Evolutionary conservation across 23 red algal genomes (phyloP), one percentile per base, ranked within the genome.

Genomic region (Cyanidium caldarium): DNA sequence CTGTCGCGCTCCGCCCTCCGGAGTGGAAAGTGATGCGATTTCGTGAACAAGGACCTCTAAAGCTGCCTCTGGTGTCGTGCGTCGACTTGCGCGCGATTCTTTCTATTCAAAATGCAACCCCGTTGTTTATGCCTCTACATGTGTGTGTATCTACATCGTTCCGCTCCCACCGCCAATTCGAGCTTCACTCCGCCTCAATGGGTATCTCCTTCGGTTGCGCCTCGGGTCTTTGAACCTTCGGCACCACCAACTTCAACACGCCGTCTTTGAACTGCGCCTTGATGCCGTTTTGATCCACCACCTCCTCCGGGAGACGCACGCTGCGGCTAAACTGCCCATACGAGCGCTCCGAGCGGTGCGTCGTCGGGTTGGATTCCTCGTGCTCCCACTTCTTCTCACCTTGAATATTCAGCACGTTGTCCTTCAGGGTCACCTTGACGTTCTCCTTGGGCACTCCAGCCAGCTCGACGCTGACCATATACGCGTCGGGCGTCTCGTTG

Each of bases 331-430:
- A 61, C 10, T 16, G 31, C 7, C 51, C 51, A 61, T 61, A 61
- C 13, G 13, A 21, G 51, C 51, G 51, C 21, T 61, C 51, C 51
- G 31, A 28, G 51, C 51, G 51, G 21, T 61, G 51, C 51, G 21
- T 61, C 51, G 19, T 61, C 3, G 51, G n/a, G 23, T 61, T 28
- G n/a, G 19, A 28, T 28, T 61, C 51, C 51, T 61, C 51, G 23
- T 61, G 51, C 23, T 61, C 51, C 51, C 51, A 61, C 31, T 61
- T 61, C 51, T 61, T 61, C 51, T 61, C 51, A 28, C 51, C 51
- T 28, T 61, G 51, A 28, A 61, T 28, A 61, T 16, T 61, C 19
- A 61, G 51, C 7, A 61, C 21, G 21, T 61, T 28, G 21, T 28
- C 51, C 19, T 61, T 28, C n/a, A 61, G 51, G 51, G 51, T 5